These are phyloP conservation scores for Leucocoprinus leucothites DNA, from an alignment of 768 basidiomycete species.

Conservation along the genomic window DNA sequence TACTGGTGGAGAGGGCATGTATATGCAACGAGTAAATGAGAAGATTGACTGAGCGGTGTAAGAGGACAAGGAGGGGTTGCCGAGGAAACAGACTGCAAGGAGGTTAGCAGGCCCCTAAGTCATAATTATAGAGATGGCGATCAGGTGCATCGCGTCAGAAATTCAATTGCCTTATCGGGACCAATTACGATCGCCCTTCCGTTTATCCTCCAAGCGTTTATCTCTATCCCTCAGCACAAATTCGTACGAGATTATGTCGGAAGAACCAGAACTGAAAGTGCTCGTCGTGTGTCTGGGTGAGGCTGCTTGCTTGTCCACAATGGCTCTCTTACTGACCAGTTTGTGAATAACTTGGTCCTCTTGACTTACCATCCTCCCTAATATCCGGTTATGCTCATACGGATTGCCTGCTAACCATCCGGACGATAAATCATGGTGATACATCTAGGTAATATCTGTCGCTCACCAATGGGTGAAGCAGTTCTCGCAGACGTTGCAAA, in stretches of 20 bases:
- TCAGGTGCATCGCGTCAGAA: neutral
- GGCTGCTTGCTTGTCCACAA: neutral
- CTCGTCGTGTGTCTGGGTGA: slow-evolving; percentile 71
- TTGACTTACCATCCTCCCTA: too few relatives aligned
- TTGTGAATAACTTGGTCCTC: neutral
- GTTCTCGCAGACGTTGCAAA: slow-evolving; percentile 69
- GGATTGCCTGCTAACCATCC: neutral
- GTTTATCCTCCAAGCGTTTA: too few relatives aligned
- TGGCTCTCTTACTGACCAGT: neutral
- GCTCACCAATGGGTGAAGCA: slow-evolving; percentile 92
- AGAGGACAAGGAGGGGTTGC: neutral
- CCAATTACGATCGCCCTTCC: slow-evolving; percentile 2
- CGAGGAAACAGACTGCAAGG: neutral
- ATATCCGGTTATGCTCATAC: too few relatives aligned
- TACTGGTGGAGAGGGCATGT: slow-evolving; percentile 81
- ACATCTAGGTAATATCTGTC: slow-evolving; percentile 71
- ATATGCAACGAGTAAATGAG: neutral
- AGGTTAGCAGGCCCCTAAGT: neutral
- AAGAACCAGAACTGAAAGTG: slow-evolving; percentile 41
- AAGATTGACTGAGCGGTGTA: neutral
- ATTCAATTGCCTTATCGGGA: slow-evolving; percentile 6
- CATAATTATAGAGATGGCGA: neutral
- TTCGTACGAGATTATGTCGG: slow-evolving; percentile 11
- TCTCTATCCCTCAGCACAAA: neutral
- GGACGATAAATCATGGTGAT: neutral